Evolutionary conservation across 305 asterid genomes (phyloP).

Genomic region (Fraxinus velutina): DNA sequence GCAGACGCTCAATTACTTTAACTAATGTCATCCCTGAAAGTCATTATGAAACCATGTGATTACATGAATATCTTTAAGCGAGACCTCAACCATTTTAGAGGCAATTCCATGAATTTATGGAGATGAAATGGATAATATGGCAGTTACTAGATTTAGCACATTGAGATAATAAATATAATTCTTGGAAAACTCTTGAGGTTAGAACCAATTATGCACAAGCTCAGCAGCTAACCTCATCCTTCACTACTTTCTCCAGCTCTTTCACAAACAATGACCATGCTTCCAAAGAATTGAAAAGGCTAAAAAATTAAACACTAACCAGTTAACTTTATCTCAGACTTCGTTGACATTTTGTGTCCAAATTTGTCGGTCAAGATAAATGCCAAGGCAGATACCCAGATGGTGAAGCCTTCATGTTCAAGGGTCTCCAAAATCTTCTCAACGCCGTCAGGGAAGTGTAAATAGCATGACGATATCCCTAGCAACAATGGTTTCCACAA

Average conservation of each 20-base stretch:
- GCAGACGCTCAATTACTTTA: slow-evolving; percentile 31
- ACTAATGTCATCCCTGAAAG: slow-evolving; percentile 36
- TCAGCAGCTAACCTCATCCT: neutral
- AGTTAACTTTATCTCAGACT: slow-evolving; percentile 38
- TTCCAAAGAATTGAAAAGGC: neutral
- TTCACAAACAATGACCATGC: neutral
- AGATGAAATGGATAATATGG: neutral
- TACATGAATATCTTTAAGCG: neutral
- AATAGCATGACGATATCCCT: slow-evolving; percentile 37
- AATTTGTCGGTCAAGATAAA: slow-evolving; percentile 32
- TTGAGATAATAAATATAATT: neutral
- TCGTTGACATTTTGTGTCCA: slow-evolving; percentile 32
- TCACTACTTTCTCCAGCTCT: slow-evolving; percentile 1
- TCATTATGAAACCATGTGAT: slow-evolving; percentile 3
- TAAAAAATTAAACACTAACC: slow-evolving; percentile 27
- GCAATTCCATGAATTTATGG: neutral
- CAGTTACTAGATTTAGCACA: neutral
- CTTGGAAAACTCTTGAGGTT: neutral
- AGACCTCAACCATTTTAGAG: neutral
- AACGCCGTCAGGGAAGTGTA: slow-evolving; percentile 36
- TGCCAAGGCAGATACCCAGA: slow-evolving; percentile 31
- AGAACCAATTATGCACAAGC: neutral
- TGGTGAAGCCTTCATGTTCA: slow-evolving; percentile 31
- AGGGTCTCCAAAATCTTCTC: slow-evolving; percentile 29
- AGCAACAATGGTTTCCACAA: slow-evolving; percentile 47